Evolutionary conservation across 2,329 filamentous ascomycete genomes (phyloP), one percentile per base, ranked within the genome.

Genomic region (Tolypocladium tundrense): DNA sequence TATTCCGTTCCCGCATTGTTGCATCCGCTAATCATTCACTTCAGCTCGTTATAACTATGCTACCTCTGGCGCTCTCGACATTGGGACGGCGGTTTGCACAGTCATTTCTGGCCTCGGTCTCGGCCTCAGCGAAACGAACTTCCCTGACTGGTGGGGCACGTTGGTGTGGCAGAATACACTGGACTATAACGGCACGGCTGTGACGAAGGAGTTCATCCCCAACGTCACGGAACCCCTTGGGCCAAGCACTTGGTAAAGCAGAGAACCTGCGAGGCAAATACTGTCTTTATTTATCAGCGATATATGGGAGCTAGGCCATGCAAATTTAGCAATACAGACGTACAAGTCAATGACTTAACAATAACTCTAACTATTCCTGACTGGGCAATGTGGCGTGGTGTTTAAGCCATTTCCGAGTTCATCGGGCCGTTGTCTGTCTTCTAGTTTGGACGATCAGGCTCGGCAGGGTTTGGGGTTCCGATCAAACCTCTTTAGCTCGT

Each of bases 1-100:
- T 85, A 8, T 13, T 24, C 53, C 7, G 5, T 11, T 3, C 13
- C 3, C n/a, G 10, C 14, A 0, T 16, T 52, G 9, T 27, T n/a
- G 5, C 10, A 16, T n/a, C 14, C 11, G 43, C 33, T 40, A 42
- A 59, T 55, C 16, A 14, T 4, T 19, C 7, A 31, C 13, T 2
- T 11, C 42, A 62, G 61, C 57, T 35, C 64, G 58, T 11, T 85
- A 83, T 72, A 85, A 84, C 69, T 85, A 84, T 59, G 75, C 82
- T 56, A 71, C 81, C 0, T 83, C 81, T 8, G 82, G 81, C 0
- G 81, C 79, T 2, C 72, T 85, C 40, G 82, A 84, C 54, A 78
- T 79, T 43, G 83, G 81, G n/a, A 76, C 83, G 1, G 80, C 79
- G 0, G 65, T 85, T 19, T 77, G 79, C 35, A 77, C 84, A 45